phyloP scores from a whole-genome alignment of 2,329 filamentous ascomycete species.

The Fusarium multiceps region DNA sequence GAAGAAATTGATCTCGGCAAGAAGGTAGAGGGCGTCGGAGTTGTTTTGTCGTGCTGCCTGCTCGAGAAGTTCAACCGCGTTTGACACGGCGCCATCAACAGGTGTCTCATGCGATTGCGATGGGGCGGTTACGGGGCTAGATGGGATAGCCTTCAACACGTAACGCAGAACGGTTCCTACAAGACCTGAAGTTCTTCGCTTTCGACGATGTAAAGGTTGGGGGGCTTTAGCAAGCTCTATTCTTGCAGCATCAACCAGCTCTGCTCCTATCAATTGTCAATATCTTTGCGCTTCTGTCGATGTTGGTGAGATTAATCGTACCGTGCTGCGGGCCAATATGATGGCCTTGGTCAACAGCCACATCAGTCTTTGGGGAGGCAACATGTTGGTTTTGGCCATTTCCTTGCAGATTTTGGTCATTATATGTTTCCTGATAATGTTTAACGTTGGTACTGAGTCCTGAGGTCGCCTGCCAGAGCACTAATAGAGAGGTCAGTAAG shows the following conservation, averaged over 20 bases:
- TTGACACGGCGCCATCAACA: constrained; percentile 58
- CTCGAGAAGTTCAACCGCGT: constrained; percentile 65
- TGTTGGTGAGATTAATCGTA: constrained; percentile 40
- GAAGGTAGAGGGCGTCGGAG: constrained; percentile 86
- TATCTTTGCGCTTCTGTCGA: constrained; percentile 5
- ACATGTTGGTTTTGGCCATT: constrained; percentile 49
- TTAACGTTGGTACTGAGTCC: constrained; percentile 55
- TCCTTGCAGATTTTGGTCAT: constrained; percentile 46
- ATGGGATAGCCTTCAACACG: constrained; percentile 62
- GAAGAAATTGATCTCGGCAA: constrained; percentile 96
- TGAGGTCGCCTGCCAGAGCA: constrained; percentile 60
- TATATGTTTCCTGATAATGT: constrained; percentile 50
- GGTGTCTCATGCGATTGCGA: constrained; percentile 52
- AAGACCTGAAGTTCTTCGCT: constrained; percentile 59
- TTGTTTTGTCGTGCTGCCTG: constrained; percentile 67
- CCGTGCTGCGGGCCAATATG: constrained; percentile 52
- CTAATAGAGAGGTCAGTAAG: constrained; percentile 49
- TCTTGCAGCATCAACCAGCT: constrained; percentile 64
- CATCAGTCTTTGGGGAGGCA: constrained; percentile 47
- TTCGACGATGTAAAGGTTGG: constrained; percentile 56
- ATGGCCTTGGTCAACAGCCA: constrained; percentile 45
- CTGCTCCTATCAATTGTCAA: constrained; percentile 56
- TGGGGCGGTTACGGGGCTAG: constrained; percentile 60
- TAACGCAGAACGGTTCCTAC: constrained; percentile 57
- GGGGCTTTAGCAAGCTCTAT: constrained; percentile 63